These are phyloP conservation scores for Silene conica DNA, from an alignment of 148 eudicot species.

Conservation along the genomic window DNA sequence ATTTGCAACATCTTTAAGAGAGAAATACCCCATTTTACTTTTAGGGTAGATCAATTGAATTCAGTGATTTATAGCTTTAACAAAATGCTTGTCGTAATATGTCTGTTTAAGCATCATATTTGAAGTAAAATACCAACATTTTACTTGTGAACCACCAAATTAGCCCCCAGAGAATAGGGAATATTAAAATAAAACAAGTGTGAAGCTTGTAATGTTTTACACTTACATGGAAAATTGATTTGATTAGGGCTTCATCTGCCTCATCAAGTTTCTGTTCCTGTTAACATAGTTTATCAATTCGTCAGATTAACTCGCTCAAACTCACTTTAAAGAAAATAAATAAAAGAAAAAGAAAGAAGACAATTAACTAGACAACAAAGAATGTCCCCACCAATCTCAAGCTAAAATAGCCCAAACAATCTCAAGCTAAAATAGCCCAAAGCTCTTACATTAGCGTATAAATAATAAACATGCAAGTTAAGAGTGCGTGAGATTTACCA, in stretches of 20 bases:
- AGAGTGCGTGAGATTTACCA: conserved; percentile 10
- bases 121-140: background rate
- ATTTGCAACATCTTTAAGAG: background rate
- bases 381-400: background rate
- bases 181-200: background rate
- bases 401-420: background rate
- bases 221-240: conserved; percentile 61
- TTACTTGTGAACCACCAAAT: background rate
- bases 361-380: background rate
- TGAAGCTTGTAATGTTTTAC: conserved; percentile 16
- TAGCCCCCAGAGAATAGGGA: background rate
- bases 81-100: background rate
- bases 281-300: background rate
- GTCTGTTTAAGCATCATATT: background rate
- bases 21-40: background rate
- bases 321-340: background rate
- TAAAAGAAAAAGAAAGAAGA: background rate
- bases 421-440: too few relatives aligned
- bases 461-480: background rate
- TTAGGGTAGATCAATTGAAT: too few relatives aligned
- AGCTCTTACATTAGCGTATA: background rate
- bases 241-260: conserved; percentile 87
- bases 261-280: conserved; percentile 73
- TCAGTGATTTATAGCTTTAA: too few relatives aligned
- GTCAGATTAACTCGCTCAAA: conserved; percentile 5